A percentile compares a stretch with the other conserved stretches of the same genome.
Conservation (phyloP, 208 protist genomes). For the Leishmania tarentolae region DNA sequence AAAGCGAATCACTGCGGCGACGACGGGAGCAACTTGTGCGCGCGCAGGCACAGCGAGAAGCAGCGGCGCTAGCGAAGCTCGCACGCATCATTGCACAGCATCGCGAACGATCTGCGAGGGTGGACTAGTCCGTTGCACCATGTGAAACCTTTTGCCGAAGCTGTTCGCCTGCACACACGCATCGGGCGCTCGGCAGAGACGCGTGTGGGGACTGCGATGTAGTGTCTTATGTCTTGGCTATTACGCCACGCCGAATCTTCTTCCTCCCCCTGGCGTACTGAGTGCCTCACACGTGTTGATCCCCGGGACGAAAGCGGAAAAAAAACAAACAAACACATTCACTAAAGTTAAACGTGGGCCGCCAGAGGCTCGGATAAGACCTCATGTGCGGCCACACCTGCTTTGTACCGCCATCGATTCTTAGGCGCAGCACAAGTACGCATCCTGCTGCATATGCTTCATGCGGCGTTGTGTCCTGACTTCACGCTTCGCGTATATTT, state of each 20-base stretch:
- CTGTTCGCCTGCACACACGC: not conserved
- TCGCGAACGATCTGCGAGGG: conserved; percentile 2
- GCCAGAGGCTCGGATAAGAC: not conserved
- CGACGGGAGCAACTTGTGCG: conserved; percentile 49
- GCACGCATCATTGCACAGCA: conserved; percentile 71
- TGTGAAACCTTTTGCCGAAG: no score
- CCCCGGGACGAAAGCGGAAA: not conserved
- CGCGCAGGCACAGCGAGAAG: conserved; percentile 60
- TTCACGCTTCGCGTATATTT: not conserved
- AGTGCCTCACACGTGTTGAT: not conserved
- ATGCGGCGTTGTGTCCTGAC: not conserved
- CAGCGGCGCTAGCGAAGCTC: conserved; percentile 71
- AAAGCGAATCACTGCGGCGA: conserved; percentile 29
- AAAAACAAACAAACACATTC: not conserved
- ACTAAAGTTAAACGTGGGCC: not conserved
- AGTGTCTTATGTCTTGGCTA: not conserved
- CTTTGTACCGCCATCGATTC: not conserved
- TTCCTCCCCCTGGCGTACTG: not conserved
- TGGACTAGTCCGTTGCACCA: not conserved
- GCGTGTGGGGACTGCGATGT: not conserved
- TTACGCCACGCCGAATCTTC: not conserved
- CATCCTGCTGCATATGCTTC: not conserved
- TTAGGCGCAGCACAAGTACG: not conserved
- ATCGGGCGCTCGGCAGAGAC: not conserved
- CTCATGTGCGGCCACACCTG: not conserved